Conservation (phyloP, 1,139 yeast species). For the Magnusiomyces magnusii region DNA sequence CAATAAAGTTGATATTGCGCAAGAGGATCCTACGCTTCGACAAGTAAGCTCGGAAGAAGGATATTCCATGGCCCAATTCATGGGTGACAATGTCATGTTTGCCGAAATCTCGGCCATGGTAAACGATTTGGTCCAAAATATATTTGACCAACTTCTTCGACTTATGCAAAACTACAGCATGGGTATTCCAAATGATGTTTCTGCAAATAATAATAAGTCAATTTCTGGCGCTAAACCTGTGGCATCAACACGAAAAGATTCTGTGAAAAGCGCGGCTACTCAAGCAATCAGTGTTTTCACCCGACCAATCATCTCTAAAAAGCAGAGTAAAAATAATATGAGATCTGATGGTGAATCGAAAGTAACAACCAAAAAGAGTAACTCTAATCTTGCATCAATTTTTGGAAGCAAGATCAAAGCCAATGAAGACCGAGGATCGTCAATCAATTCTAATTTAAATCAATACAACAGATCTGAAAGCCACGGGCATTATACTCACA, state of each 20-base stretch:
- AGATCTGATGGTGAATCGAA: neutral
- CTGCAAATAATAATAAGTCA: neutral
- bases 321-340: neutral
- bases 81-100: conserved; percentile 59
- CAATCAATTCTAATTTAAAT: neutral
- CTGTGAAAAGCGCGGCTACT: conserved; percentile 2
- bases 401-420: neutral
- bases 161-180: conserved; percentile 45
- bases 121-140: conserved; percentile 88
- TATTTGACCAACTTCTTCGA: conserved; percentile 70
- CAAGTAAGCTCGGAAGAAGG: conserved; percentile 82
- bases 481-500: neutral
- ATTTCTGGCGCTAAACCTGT: neutral
- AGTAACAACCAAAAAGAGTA: neutral
- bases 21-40: conserved; percentile 47
- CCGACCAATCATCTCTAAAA: neutral
- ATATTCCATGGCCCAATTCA: conserved; percentile 57
- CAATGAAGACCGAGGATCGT: neutral
- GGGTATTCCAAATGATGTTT: conserved; percentile 10
- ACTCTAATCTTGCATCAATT: neutral
- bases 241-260: neutral
- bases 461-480: neutral
- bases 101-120: conserved; percentile 93
- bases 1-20: conserved; percentile 52
- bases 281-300: conserved; percentile 2